Base-by-base conservation (phyloP, 1,284 basidiomycete species). In the Trichosporon ovoides region DNA sequence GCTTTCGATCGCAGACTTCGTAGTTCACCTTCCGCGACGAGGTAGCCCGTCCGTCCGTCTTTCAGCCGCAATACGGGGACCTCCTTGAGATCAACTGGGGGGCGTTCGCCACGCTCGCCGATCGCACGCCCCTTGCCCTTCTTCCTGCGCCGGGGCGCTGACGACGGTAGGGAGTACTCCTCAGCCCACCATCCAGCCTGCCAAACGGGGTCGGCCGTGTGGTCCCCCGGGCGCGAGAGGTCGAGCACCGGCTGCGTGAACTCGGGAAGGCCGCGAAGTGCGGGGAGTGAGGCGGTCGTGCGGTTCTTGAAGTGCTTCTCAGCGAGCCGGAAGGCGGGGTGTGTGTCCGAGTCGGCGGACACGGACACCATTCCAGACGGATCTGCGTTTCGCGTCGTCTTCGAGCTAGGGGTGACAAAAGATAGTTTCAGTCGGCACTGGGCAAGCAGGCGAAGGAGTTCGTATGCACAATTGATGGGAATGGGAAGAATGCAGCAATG, bases 251-350 rank as follows among this genome's bases (percentile, higher is more conserved):
- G 16, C 34, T 6, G 43, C 2, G 43, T 31, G 43, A 28, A 48
- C 24, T 48, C 43, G 59, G 10, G 62, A 46, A 46, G 61, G 13
- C 54, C 56, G 13, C 64, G 65, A 1, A 78, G 59, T 0, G 70
- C 67, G 0, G 74, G 75, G 53, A 31, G 57, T 36, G 43, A 50
- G 52, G 62, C 22, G 13, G 63, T 57, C 33, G 68, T 63, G 18
- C 70, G 69, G 57, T 68, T 72, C 64, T 78, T 78, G 68, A 73
- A 78, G 63, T 78, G 74, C 57, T 77, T 77, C 63, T 78, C 76
- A 9, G 68, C 60, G 5, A 61, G 61, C 2, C 76, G 67, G 58
- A 78, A 77, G 12, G 76, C 63, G 3, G 75, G 71, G 49, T 67
- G 61, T n/a, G 52, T 36, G 33, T 22, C 43, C 24, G 28, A 4